Evolutionary conservation across 192 early-diverging fungal species (phyloP), one percentile per base, ranked within the genome.

Genomic region (Rhizophagus prolifer): DNA sequence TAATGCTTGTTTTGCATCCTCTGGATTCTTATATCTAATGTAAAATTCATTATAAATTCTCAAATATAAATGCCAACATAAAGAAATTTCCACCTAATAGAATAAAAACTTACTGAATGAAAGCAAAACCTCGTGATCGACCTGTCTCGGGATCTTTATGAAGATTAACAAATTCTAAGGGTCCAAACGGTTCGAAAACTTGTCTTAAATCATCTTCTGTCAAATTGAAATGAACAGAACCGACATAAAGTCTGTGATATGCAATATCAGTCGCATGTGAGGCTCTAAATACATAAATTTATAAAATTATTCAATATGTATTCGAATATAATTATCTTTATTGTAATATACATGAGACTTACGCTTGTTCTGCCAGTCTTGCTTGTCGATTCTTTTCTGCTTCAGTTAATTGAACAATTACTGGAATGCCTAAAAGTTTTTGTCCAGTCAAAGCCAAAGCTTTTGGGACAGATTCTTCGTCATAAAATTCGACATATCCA

Each of bases 401-500:
- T 76, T 97, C 96, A 1, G 94, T 94, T 62, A 89, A 87, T 82
- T 96, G 93, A 54, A 97, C 94, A 76, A 96, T 91, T 65, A 99
- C 95, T 8, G 97, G 97, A 72, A 97, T 92, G 34, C 94, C 95
- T 81, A 97, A 86, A 76, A 99, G 90, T 85, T 90, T 91, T 82
- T 93, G 82, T 23, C 94, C 95, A 46, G 92, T 88, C 87, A 97
- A 88, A 38, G 81, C 84, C n/a, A 97, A 86, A 6, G 97, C 97
- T 77, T 89, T 91, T 58, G 82, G 80, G n/a, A 96, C 95, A 38
- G 95, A 90, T 9, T 86, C 88, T 74, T 91, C 89, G 7, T 94
- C 91, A 82, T 96, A 94, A 86, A 97, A 99, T 82, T 99, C 97
- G 5, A 99, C 94, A 79, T 97, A 99, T 23, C 94, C 97, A 46